Base-by-base conservation (phyloP, 768 basidiomycete genomes). In the Hemileccinum rubropunctum region DNA sequence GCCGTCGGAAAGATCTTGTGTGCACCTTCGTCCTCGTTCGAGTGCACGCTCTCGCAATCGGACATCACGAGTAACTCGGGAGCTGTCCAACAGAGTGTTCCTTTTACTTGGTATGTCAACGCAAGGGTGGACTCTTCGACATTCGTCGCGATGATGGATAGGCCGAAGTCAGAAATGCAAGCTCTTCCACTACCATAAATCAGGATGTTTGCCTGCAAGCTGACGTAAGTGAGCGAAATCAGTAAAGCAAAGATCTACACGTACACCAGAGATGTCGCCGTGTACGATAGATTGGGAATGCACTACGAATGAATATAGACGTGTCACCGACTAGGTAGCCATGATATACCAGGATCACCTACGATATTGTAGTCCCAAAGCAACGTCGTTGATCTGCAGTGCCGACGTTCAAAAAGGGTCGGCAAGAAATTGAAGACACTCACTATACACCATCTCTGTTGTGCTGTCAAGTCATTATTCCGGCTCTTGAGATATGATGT, bases 51-150 rank as follows among this genome's bases (percentile, higher is more conserved):
- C n/a, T 34, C 39, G n/a, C 33, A 15, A 8, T 32, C 42, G 18
- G 6, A 20, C 13, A 56, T 28, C 1, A 26, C n/a, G 46, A 75
- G 69, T 0, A 80, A 56, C 27, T 72, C 62, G 0, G 76, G 65
- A 26, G 78, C 78, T 10, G 78, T 73, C 76, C 77, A 80, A 2
- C 77, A 71, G 17, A 79, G 64, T n/a, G 76, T 72, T 3, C 76
- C 77, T 35, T 47, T 61, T 7, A 33, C 30, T 43, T 54, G 54
- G n/a, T 52, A 64, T 1, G 54, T 43, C 71, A 72, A 70, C 23
- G 68, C 67, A 12, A 65, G 54, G 15, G 61, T 66, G 15, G 63
- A 63, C 6, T 63, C 63, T 35, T 68, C 58, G 26, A 74, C 56
- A 32, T 74, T 69, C 1, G 61, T 63, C 30, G 67, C 53, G 44